These are phyloP conservation scores for Scopulariopsis brevicaulis DNA, from an alignment of 2,329 filamentous ascomycete species.

Conservation along the genomic window DNA sequence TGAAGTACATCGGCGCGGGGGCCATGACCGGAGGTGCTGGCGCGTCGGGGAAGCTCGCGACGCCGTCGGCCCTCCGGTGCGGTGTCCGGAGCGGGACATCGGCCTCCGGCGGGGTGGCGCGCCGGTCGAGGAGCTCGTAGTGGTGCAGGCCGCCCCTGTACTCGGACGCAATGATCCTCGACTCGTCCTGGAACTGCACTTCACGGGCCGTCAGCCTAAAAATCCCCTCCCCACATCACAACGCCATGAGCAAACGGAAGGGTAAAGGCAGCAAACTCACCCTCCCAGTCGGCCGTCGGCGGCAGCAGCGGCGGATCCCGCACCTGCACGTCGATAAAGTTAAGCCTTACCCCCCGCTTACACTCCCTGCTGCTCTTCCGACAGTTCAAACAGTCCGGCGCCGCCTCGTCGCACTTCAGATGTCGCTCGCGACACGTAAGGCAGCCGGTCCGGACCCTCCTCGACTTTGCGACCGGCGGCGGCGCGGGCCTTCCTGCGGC, in stretches of 20 bases:
- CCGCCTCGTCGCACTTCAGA: conserved; percentile 78
- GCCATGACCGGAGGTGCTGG: neutral
- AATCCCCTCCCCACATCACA: neutral
- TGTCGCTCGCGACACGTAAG: conserved; percentile 83
- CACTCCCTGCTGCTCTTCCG: conserved; percentile 77
- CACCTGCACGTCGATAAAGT: conserved; percentile 80
- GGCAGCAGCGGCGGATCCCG: conserved; percentile 54
- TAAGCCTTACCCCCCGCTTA: conserved; percentile 75
- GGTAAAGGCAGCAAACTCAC: conserved; percentile 20
- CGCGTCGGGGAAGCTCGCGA: neutral
- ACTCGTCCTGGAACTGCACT: conserved; percentile 82
- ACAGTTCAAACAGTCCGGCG: conserved; percentile 61
- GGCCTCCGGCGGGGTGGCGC: neutral
- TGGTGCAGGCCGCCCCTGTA: conserved; percentile 69
- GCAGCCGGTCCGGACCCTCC: conserved; percentile 79
- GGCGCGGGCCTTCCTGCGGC: neutral
- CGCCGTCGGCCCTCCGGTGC: conserved; percentile 11
- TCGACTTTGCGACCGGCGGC: conserved; percentile 45
- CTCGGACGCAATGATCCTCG: conserved; percentile 78
- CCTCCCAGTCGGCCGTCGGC: conserved; percentile 53
- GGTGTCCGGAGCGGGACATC: conserved; percentile 1
- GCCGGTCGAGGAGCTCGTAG: conserved; percentile 41
- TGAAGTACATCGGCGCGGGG: neutral
- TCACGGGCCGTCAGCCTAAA: neutral
- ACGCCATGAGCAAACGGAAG: neutral